phyloP scores from a whole-genome alignment of 2,329 filamentous ascomycete species.

The Pochonia chlamydosporia region DNA sequence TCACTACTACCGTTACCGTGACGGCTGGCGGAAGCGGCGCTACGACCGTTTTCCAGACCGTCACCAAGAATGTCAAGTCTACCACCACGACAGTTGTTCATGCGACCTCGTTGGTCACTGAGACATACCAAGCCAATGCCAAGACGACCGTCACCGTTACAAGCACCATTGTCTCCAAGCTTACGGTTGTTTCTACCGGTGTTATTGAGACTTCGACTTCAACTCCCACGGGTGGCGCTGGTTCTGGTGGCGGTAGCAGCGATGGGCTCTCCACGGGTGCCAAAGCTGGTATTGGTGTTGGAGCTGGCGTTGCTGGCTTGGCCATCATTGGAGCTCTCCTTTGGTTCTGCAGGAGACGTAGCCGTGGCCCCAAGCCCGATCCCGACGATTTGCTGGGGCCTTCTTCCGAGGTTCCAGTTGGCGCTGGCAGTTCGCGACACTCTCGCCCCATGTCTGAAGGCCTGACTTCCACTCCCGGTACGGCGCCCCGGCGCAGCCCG shows the following conservation, averaged over 20 bases:
- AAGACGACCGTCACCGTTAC: conserved; percentile 32
- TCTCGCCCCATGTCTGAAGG: conserved; percentile 25
- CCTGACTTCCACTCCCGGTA: conserved; percentile 18
- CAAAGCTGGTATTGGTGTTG: conserved; percentile 38
- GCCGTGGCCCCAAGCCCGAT: conserved; percentile 25
- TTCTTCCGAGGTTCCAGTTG: conserved; percentile 37
- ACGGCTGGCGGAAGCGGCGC: conserved; percentile 17
- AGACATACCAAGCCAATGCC: conserved; percentile 28
- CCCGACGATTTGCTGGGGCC: conserved; percentile 33
- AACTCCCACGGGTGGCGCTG: conserved; percentile 18
- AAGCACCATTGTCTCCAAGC: conserved; percentile 29
- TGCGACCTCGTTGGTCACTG: conserved; percentile 24
- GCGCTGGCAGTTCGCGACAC: conserved; percentile 16
- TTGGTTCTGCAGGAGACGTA: conserved; percentile 25
- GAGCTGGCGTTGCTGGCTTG: conserved; percentile 30
- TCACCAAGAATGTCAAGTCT: conserved; percentile 24
- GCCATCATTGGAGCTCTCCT: conserved; percentile 22
- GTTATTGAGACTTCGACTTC: conserved; percentile 21
- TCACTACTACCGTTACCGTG: conserved; percentile 26
- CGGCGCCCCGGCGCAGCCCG: conserved; percentile 20
- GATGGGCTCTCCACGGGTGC: conserved; percentile 33
- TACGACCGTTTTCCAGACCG: conserved; percentile 21
- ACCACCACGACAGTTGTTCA: conserved; percentile 25
- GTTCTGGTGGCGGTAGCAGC: conserved; percentile 13
- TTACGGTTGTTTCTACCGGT: conserved; percentile 26